phyloP scores from a whole-genome alignment of 305 asterid species.

The Plantago lanceolata region DNA sequence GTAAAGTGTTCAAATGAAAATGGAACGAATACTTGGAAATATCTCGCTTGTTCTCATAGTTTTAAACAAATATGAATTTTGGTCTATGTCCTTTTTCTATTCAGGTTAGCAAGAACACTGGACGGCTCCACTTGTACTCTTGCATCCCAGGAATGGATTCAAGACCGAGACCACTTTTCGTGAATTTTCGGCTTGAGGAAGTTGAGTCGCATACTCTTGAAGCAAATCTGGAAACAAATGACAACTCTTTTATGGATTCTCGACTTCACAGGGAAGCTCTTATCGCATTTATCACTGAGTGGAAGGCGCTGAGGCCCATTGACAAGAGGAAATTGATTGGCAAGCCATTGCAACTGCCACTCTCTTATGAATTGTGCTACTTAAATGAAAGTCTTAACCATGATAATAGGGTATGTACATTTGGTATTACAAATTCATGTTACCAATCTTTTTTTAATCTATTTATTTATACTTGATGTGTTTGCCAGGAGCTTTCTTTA shows the following conservation, averaged over 20 bases:
- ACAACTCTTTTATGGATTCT: conserved; percentile 41
- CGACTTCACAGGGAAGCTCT: conserved; percentile 46
- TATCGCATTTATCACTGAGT: conserved; percentile 50
- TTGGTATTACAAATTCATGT: conserved; percentile 1
- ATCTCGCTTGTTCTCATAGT: too few relatives aligned
- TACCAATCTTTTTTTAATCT: not conserved
- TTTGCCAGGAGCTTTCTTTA: too few relatives aligned
- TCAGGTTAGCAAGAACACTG: conserved; percentile 88
- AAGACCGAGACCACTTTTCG: conserved; percentile 82
- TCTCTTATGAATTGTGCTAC: conserved; percentile 67
- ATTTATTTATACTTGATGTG: too few relatives aligned
- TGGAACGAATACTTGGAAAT: too few relatives aligned
- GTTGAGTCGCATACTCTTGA: conserved; percentile 36
- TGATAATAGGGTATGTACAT: conserved; percentile 57
- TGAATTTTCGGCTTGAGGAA: conserved; percentile 76
- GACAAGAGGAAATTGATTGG: conserved; percentile 61
- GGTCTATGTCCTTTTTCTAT: conserved; percentile 12
- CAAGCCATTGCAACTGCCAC: conserved; percentile 86
- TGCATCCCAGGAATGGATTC: conserved; percentile 64
- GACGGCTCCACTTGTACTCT: conserved; percentile 82
- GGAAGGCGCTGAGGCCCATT: conserved; percentile 81
- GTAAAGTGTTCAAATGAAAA: too few relatives aligned
- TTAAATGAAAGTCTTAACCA: conserved; percentile 75
- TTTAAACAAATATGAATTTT: too few relatives aligned
- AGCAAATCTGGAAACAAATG: conserved; percentile 33